These are phyloP conservation scores for Geotrichum klebahnii DNA, from an alignment of 1,139 yeast genomes.

Conservation along the genomic window DNA sequence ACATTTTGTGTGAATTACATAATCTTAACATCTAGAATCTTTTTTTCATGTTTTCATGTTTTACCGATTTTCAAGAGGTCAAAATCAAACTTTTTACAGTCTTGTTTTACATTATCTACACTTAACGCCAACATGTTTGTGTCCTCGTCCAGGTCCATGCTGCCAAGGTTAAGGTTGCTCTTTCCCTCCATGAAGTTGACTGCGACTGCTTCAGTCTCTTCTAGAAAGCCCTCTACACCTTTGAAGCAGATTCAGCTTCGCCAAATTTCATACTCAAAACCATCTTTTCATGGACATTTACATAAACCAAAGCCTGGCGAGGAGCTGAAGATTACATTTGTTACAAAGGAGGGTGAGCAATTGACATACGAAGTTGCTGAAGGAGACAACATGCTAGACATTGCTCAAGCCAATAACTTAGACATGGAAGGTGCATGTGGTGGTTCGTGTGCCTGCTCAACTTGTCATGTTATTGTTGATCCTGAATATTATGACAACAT, in stretches of 20 bases:
- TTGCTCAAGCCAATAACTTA: slow-evolving; percentile 87
- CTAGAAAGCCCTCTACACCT: no score
- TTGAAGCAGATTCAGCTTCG: no score
- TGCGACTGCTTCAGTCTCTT: no score
- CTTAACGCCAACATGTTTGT: not conserved
- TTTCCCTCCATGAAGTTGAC: no score
- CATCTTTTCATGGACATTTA: slow-evolving; percentile 68
- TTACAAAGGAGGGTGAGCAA: slow-evolving; percentile 86
- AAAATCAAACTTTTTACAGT: not conserved
- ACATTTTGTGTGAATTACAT: not conserved
- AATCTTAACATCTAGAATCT: no score
- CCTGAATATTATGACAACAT: slow-evolving; percentile 87
- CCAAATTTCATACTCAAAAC: slow-evolving; percentile 8
- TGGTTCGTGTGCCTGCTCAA: slow-evolving; percentile 97
- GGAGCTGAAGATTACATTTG: slow-evolving; percentile 83
- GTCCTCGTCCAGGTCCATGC: not conserved
- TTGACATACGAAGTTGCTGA: slow-evolving; percentile 79
- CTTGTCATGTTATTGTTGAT: slow-evolving; percentile 93
- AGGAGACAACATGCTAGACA: slow-evolving; percentile 87
- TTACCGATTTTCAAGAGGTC: not conserved
- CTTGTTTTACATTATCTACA: not conserved
- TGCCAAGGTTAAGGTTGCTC: not conserved
- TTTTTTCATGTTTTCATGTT: no score
- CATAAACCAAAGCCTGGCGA: slow-evolving; percentile 92
- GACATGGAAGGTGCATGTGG: slow-evolving; percentile 99